Base-by-base conservation (phyloP, 176 grass and related monocot genomes). In the Puccinellia tenuiflora region DNA sequence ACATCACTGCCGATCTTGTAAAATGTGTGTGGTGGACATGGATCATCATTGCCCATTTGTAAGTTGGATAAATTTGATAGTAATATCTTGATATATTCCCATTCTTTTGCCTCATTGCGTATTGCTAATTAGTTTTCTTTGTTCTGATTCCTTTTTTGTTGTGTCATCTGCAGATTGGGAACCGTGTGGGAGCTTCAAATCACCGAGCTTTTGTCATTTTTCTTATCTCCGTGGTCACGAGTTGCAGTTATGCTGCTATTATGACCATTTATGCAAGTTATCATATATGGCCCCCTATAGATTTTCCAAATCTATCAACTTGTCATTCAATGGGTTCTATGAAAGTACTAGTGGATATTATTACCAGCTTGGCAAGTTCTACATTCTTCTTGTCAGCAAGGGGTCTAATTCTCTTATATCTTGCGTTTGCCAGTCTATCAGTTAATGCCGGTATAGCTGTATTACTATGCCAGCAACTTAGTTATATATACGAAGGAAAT, bases 41-140 rank as follows among this genome's bases (percentile, higher is more conserved):
- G 96, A 99, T 86, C 96, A 99, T 85, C 96, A 99, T 77, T 99
- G 96, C 84, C 96, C 96, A 79, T 99, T 99, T 92, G 96, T 99
- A 93, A 91, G 96, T 93, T 33, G 26, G 48, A 50, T 76, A 78
- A 74, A 52, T 61, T 52, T 69, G 51, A 81, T 63, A 76, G 21
- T 48, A 1, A 37, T 79, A 18, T 34, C 29, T 81, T 51, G 25
- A 68, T 20, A 16, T 63, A 43, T 56, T 75, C 47, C 18, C 18
- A 20, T 69, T 71, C 20, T 86, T 60, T 16, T 81, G 6, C n/a
- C 39, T 75, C 14, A 68, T 81, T 63, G 43, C 34, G 38, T 59
- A 34, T 68, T 71, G 35, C 52, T 80, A 22, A 65, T 66, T 65
- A 59, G 67, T 46, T 82, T 77, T 20, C 60, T 25, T 22, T 73